These are phyloP conservation scores for Alternaria sp. DNA, from an alignment of 2,329 filamentous ascomycete species.

Conservation along the genomic window DNA sequence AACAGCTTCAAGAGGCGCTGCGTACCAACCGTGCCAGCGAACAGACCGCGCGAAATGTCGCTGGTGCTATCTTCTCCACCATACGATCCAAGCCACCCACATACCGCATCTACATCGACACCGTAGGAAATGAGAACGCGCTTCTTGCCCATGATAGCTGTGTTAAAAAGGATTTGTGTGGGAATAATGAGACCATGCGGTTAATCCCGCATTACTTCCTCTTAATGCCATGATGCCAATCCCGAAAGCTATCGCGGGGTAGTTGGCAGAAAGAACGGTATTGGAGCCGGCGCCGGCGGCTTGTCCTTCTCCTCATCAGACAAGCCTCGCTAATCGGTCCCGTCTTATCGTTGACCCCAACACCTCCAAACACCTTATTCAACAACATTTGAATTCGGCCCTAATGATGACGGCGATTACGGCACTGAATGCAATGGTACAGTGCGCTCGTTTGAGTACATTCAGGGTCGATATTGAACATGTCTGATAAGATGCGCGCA, in stretches of 20 bases:
- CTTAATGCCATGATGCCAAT: constrained; percentile 15
- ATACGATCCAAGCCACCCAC: constrained; percentile 78
- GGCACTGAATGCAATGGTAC: neutral
- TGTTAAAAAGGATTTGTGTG: neutral
- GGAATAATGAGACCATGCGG: neutral
- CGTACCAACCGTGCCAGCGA: constrained; percentile 73
- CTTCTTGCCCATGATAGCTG: constrained; percentile 56
- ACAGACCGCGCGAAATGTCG: constrained; percentile 75
- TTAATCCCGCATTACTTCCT: constrained; percentile 4
- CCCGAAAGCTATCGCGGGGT: constrained; percentile 24
- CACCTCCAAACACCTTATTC: constrained; percentile 11
- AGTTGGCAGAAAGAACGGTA: constrained; percentile 13
- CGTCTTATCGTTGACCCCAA: constrained; percentile 11
- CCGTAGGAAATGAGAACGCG: constrained; percentile 68
- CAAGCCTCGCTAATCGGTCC: constrained; percentile 1
- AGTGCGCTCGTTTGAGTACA: neutral
- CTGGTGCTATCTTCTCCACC: constrained; percentile 74
- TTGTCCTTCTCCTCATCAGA: constrained; percentile 8
- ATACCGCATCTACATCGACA: constrained; percentile 73
- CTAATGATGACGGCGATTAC: neutral
- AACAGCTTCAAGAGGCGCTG: constrained; percentile 74
- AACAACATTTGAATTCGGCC: constrained; percentile 2
- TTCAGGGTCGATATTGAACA: neutral
- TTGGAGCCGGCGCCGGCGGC: constrained; percentile 19
- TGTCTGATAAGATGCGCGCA: constrained; percentile 28